Evolutionary conservation across 73 alveolate genomes (phyloP).

Genomic region (Uronychia binucleata): DNA sequence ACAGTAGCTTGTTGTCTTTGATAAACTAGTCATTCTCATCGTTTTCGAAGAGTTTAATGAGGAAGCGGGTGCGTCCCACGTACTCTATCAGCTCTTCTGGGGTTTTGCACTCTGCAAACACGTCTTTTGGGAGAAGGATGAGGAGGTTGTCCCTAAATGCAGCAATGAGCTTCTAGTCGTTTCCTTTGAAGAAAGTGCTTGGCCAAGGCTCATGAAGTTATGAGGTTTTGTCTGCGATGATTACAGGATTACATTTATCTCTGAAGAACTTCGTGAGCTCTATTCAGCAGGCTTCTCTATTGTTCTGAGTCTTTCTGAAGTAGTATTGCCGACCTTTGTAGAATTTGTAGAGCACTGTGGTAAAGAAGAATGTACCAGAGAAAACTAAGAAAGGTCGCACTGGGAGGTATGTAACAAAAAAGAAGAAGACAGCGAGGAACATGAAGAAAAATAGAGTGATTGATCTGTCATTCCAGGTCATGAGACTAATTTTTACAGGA

Average conservation of each 20-base stretch:
- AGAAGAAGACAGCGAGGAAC: constrained; percentile 1
- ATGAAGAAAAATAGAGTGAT: constrained; percentile 43
- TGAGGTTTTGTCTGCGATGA: background rate
- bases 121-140: background rate
- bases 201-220: background rate
- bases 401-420: constrained; percentile 50
- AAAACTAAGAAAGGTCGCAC: constrained; percentile 2
- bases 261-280: constrained; percentile 10
- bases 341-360: constrained; percentile 26
- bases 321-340: constrained; percentile 34
- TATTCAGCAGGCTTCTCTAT: constrained; percentile 22
- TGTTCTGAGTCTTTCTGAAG: constrained; percentile 19
- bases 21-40: constrained; percentile 37
- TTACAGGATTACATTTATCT: background rate
- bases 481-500: no score
- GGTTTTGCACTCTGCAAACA: background rate
- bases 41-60: constrained; percentile 5
- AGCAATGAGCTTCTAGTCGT: background rate
- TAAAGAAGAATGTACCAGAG: background rate
- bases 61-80: constrained; percentile 11
- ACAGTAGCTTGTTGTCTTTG: constrained; percentile 6
- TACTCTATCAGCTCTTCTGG: constrained; percentile 38
- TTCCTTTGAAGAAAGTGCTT: background rate
- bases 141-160: background rate
- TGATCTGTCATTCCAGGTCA: constrained; percentile 42